phyloP scores from a whole-genome alignment of 2,329 filamentous ascomycete genomes.

The Scolecobasidium constrictum region DNA sequence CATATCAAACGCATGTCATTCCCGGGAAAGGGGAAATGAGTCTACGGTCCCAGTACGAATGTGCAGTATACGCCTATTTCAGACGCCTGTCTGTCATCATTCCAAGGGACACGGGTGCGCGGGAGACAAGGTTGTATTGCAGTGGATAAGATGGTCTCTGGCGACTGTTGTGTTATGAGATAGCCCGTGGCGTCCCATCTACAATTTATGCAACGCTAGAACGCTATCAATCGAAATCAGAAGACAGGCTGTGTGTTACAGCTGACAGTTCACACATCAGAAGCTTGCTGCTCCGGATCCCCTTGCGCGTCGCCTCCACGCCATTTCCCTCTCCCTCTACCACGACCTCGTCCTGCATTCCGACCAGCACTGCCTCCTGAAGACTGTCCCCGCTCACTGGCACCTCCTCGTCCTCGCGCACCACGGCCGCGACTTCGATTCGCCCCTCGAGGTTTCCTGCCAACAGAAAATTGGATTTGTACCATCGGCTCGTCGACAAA shows the following conservation, averaged over 20 bases:
- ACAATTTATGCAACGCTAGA: constrained; percentile 2
- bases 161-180: too few relatives aligned
- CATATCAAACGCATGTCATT: too few relatives aligned
- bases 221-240: neutral
- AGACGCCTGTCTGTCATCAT: too few relatives aligned
- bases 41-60: too few relatives aligned
- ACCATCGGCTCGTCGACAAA: constrained; percentile 60
- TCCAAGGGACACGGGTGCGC: too few relatives aligned
- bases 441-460: constrained; percentile 5
- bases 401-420: constrained; percentile 7
- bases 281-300: neutral
- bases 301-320: neutral
- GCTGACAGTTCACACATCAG: neutral
- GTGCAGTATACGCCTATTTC: too few relatives aligned
- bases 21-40: too few relatives aligned
- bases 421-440: constrained; percentile 2
- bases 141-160: too few relatives aligned
- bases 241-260: neutral
- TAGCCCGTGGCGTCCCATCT: too few relatives aligned
- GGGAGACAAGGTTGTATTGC: too few relatives aligned
- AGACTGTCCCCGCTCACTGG: constrained; percentile 6
- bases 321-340: constrained; percentile 3
- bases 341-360: constrained; percentile 2
- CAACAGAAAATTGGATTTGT: constrained; percentile 51
- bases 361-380: neutral